Conservation (phyloP, 768 basidiomycete genomes). For the Leccinellum albellum region DNA sequence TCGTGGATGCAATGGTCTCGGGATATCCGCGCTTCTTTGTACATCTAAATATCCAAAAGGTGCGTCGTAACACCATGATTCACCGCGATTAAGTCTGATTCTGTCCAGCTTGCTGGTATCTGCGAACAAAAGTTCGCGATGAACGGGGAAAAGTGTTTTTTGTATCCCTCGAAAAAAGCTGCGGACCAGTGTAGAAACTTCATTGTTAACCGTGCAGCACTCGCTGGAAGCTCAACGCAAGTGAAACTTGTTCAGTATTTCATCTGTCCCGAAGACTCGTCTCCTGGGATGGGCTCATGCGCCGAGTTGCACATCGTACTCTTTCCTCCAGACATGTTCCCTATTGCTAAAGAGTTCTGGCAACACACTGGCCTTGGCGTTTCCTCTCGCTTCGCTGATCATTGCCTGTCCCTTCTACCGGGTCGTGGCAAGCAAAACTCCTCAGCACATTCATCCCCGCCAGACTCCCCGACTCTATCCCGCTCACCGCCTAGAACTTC, state of each 20-base stretch:
- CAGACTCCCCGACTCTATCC: slow-evolving; percentile 14
- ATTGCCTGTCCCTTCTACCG: slow-evolving; percentile 70
- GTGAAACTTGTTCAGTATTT: slow-evolving; percentile 65
- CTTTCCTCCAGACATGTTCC: slow-evolving; percentile 57
- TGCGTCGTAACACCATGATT: slow-evolving; percentile 32
- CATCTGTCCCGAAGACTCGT: slow-evolving; percentile 58
- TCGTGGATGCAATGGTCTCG: slow-evolving; percentile 74
- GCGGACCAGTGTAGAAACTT: slow-evolving; percentile 78
- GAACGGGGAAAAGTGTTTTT: slow-evolving; percentile 68
- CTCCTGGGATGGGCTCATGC: slow-evolving; percentile 26
- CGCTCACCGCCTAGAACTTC: slow-evolving; percentile 40
- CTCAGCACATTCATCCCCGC: slow-evolving; percentile 28
- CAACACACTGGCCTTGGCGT: slow-evolving; percentile 92
- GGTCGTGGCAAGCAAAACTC: slow-evolving; percentile 31
- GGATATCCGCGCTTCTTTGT: slow-evolving; percentile 97
- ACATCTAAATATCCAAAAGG: slow-evolving; percentile 80
- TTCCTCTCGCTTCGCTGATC: slow-evolving; percentile 81
- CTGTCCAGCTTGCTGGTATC: slow-evolving; percentile 64
- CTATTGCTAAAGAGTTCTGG: slow-evolving; percentile 89
- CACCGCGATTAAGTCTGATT: neutral
- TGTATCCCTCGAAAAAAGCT: slow-evolving; percentile 69
- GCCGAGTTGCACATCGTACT: slow-evolving; percentile 79
- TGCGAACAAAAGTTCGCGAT: slow-evolving; percentile 77
- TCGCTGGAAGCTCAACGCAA: slow-evolving; percentile 41
- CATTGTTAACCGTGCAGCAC: slow-evolving; percentile 49